phyloP scores from a whole-genome alignment of 2,329 filamentous ascomycete genomes.

The Trichoderma koningiopsis region DNA sequence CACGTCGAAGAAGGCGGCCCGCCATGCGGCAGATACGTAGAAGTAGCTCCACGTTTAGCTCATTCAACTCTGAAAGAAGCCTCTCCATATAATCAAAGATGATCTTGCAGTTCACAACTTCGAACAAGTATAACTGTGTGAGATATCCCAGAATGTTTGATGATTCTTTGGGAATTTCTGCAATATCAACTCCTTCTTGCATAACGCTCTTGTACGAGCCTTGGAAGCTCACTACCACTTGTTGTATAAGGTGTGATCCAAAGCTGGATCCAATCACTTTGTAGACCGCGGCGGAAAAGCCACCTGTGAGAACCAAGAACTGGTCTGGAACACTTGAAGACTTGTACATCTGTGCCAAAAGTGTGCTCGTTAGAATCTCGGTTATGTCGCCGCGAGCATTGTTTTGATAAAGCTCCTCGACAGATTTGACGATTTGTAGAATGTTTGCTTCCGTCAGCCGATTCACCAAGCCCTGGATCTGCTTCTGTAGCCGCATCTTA shows the following conservation, averaged over 20 bases:
- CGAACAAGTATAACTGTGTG: constrained; percentile 88
- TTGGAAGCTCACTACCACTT: constrained; percentile 74
- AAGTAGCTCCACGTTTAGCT: constrained; percentile 85
- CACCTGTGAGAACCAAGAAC: constrained; percentile 86
- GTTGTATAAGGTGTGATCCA: constrained; percentile 81
- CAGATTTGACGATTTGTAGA: constrained; percentile 76
- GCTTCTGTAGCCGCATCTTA: constrained; percentile 69
- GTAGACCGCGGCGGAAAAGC: constrained; percentile 85
- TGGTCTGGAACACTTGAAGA: constrained; percentile 79
- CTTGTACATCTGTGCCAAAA: constrained; percentile 79
- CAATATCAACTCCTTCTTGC: constrained; percentile 45
- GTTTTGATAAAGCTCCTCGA: constrained; percentile 80
- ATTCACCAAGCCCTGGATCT: constrained; percentile 87
- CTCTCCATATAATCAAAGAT: constrained; percentile 89
- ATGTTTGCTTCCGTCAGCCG: constrained; percentile 90
- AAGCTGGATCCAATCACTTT: constrained; percentile 87
- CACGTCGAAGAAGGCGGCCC: constrained; percentile 80
- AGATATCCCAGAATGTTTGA: constrained; percentile 81
- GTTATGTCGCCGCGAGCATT: constrained; percentile 89
- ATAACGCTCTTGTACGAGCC: constrained; percentile 57
- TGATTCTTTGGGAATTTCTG: constrained; percentile 40
- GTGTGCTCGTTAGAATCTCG: constrained; percentile 72
- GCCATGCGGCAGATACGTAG: constrained; percentile 80
- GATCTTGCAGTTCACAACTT: constrained; percentile 78
- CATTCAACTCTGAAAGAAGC: constrained; percentile 73